A percentile compares a stretch with the other conserved stretches of the same genome.
Conservation (phyloP, 1,284 basidiomycete genomes). For the Cutaneotrichosporon cutaneum region DNA sequence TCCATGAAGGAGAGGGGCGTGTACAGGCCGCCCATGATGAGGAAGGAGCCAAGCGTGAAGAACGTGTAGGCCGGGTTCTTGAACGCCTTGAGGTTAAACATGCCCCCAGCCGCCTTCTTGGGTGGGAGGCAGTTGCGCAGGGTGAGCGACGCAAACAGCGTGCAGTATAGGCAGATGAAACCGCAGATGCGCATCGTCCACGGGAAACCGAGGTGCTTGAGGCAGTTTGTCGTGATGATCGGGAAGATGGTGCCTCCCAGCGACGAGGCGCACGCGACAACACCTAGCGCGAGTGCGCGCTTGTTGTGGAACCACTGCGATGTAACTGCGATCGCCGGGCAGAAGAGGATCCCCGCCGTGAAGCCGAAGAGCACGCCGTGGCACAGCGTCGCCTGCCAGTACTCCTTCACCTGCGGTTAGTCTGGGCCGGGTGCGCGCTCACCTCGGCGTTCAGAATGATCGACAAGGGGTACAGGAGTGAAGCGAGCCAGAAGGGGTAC, state of each 20-base stretch:
- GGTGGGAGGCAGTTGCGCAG: slow-evolving; percentile 28
- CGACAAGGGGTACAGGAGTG: slow-evolving; percentile 55
- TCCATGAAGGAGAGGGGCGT: slow-evolving; percentile 28
- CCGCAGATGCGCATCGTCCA: slow-evolving; percentile 36
- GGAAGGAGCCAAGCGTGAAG: slow-evolving; percentile 18
- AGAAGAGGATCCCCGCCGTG: slow-evolving; percentile 54
- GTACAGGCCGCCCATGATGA: slow-evolving; percentile 26
- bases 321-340: slow-evolving; percentile 56
- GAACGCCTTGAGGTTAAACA: slow-evolving; percentile 26
- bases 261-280: slow-evolving; percentile 26
- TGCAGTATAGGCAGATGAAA: slow-evolving; percentile 25
- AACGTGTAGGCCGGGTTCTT: slow-evolving; percentile 16
- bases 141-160: slow-evolving; percentile 15
- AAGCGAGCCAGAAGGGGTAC: slow-evolving; percentile 54
- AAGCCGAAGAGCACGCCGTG: slow-evolving; percentile 23
- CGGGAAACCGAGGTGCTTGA: slow-evolving; percentile 19
- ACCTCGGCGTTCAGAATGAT: slow-evolving; percentile 59
- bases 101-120: slow-evolving; percentile 27
- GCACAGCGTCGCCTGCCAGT: slow-evolving; percentile 55
- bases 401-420: slow-evolving; percentile 54
- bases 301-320: slow-evolving; percentile 56
- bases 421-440: neutral
- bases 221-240: slow-evolving; percentile 41
- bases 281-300: slow-evolving; percentile 31
- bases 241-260: slow-evolving; percentile 56